phyloP scores from a whole-genome alignment of 257 asterid genomes.

The Solanum arcanum region DNA sequence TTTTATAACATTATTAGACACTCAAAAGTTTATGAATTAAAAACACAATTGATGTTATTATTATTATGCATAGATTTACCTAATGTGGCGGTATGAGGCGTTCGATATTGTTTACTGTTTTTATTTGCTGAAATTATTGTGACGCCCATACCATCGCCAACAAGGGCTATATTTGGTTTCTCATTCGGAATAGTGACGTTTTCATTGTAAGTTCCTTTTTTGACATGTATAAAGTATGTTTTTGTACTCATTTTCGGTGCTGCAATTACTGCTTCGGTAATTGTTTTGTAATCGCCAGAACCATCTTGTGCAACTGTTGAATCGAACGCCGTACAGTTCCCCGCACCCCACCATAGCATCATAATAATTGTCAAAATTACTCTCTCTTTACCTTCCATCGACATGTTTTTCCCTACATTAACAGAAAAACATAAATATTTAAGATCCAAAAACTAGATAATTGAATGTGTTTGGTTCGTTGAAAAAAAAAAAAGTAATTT shows the following conservation, averaged over 20 bases:
- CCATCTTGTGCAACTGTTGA: neutral
- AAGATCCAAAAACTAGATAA: neutral
- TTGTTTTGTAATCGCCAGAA: neutral
- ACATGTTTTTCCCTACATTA: neutral
- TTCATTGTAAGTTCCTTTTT: neutral
- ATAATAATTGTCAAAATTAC: neutral
- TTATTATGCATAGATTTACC: neutral
- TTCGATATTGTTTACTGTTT: neutral
- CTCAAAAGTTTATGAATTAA: neutral
- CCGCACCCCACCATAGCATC: neutral
- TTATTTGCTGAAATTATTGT: neutral
- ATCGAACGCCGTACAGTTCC: neutral
- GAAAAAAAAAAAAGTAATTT: neutral
- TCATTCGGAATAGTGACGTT: neutral
- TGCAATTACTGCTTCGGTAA: neutral
- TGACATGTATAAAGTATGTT: neutral
- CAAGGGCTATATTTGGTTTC: neutral
- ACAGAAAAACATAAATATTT: neutral
- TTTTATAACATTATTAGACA: neutral
- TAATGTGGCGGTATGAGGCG: neutral
- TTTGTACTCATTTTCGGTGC: neutral
- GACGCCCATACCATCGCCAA: neutral
- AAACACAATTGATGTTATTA: too few relatives aligned
- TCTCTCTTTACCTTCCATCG: neutral
- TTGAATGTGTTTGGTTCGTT: neutral